Evolutionary conservation across 192 early-diverging fungal genomes (phyloP), one percentile per base, ranked within the genome.

Genomic region (Backusella westeae): DNA sequence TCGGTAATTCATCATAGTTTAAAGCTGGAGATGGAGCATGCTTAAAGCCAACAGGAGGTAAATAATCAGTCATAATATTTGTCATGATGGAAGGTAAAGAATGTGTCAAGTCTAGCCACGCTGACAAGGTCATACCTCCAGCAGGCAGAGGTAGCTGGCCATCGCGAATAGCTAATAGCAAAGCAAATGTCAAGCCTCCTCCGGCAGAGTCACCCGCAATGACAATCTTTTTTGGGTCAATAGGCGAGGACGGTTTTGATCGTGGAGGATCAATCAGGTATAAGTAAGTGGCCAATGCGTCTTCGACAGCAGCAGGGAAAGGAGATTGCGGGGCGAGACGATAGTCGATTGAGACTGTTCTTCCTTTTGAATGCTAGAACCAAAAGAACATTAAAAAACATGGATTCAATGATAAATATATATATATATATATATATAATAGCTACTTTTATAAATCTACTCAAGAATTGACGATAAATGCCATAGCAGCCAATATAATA

Each of bases 221-320:
- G 17, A 90, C 83, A 78, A 94, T 87, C 69, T 92, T 81, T 6
- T 83, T 75, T 6, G 87, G 76, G 35, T 88, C 81, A 12, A 88
- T 72, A 10, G 90, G 78, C 38, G 69, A 12, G 52, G 86, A 82
- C 7, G 84, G 87, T 0, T 83, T 78, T 17, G 83, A 77, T n/a
- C 52, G 39, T 12, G 86, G 86, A 32, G 86, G 86, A 32, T 86
- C 59, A 9, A 92, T 76, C 5, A 97, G 82, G 66, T 87, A 90
- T 5, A 88, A 65, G 77, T 95, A 97, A 0, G 93, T 90, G 42
- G 91, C 86, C 36, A 96, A 73, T 46, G 92, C 89, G 83, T 98
- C 97, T 35, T 93, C 87, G 3, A 98, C 75, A 36, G 93, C 94
- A 52, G 90, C 81, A 6, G 96, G 97, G 76, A 95, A 98, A 15